A percentile compares a stretch with the other conserved stretches of the same genome.
These are phyloP conservation scores for Saturnispora gosingensis DNA, from an alignment of 805 yeast genomes.

Conservation along the genomic window DNA sequence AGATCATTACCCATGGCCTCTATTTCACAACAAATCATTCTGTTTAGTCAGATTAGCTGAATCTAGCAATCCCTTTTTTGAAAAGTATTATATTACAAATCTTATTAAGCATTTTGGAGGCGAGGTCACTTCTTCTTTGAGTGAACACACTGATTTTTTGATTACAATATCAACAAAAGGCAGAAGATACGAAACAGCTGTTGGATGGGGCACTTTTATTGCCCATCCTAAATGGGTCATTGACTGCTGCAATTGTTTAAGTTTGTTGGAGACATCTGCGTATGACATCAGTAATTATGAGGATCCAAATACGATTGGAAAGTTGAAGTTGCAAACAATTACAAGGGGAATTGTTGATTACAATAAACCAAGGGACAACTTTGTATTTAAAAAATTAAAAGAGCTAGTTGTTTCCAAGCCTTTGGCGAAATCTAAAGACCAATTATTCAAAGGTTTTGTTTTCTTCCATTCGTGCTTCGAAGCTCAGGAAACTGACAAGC, in stretches of 20 bases:
- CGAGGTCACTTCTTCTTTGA: constrained; percentile 39
- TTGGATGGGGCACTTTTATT: constrained; percentile 43
- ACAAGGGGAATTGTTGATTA: constrained; percentile 10
- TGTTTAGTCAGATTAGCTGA: constrained; percentile 35
- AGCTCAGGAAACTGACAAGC: constrained; percentile 14
- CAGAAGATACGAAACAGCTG: constrained; percentile 41
- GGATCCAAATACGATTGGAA: constrained; percentile 16
- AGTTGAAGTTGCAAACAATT: constrained; percentile 24
- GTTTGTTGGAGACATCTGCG: constrained; percentile 32
- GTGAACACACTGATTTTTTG: constrained; percentile 34
- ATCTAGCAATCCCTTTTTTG: constrained; percentile 16
- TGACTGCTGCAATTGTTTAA: constrained; percentile 37
- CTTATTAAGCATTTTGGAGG: constrained; percentile 41
- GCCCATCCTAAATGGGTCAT: constrained; percentile 44
- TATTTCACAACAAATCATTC: constrained; percentile 36
- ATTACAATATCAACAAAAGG: constrained; percentile 46
- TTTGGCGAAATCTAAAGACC: neutral
- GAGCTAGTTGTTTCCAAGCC: neutral
- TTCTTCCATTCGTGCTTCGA: constrained; percentile 31
- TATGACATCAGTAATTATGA: constrained; percentile 27
- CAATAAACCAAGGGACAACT: constrained; percentile 1
- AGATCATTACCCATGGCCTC: constrained; percentile 25
- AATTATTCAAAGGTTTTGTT: constrained; percentile 32
- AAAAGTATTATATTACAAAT: constrained; percentile 26
- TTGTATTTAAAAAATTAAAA: neutral